Evolutionary conservation across 1,284 basidiomycete genomes (phyloP), one percentile per base, ranked within the genome.

Genomic region (Apiotrichum gamsii): DNA sequence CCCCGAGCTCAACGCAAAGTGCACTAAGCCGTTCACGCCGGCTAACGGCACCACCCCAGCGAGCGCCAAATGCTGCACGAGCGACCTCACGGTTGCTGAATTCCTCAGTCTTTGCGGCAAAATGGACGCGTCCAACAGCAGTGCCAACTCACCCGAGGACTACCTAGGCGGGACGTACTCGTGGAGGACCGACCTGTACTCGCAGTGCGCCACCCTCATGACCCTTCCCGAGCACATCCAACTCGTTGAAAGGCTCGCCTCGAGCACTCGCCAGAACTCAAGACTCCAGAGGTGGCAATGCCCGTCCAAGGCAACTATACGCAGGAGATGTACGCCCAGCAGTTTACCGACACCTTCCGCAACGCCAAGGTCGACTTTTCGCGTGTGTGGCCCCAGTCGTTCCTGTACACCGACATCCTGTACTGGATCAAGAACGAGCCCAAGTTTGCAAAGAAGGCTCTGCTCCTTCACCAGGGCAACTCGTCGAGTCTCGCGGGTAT

Each of bases 281-380:
- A 56, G 47, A 48, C 40, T 5, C 54, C 54, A 18, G 34, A 39
- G 34, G 45, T 53, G 11, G 19, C 38, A 3, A 54, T 59, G 47
- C 54, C 54, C 15, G 49, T 56, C 36, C 33, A 50, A n/a, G 54
- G 50, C 30, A 39, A 52, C 46, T 56, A 49, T 43, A 56, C 51
- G 3, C 49, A 52, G 47, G 57, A 49, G 24, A 39, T 35, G 31
- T 57, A 49, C 38, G 47, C 49, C 3, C 45, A 56, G 36, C 43
- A 51, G 36, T 18, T 59, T 15, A 41, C 51, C 32, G 54, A 54
- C 42, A 40, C 42, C 30, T 54, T 49, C 47, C 35, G 32, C 19
- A n/a, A 42, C 14, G 21, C 31, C 20, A 42, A 42, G 16, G 34
- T 56, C 32, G 30, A 45, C 38, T 25, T 40, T 2, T 34, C 34